Evolutionary conservation across 768 basidiomycete species (phyloP).

Genomic region (Galerina marginata): DNA sequence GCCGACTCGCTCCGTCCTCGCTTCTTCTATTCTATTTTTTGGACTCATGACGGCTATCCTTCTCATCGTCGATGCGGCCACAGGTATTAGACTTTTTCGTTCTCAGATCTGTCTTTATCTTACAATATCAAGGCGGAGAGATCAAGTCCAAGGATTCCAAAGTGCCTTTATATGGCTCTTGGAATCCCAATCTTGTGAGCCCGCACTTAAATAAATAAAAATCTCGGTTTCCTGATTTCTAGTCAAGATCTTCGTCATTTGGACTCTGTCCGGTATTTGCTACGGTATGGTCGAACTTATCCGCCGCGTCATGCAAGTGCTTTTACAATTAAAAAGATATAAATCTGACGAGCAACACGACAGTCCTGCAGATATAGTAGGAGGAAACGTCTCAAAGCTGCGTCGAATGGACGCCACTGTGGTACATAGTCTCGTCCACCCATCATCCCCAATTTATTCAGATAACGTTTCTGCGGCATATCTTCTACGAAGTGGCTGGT

Average conservation of each 20-base stretch:
- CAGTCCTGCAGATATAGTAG: slow-evolving; percentile 39
- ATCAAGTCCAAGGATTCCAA: slow-evolving; percentile 28
- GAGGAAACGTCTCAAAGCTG: slow-evolving; percentile 36
- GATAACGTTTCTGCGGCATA: slow-evolving; percentile 23
- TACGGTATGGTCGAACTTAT: slow-evolving; percentile 43
- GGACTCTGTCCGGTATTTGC: slow-evolving; percentile 37
- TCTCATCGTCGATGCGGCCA: slow-evolving; percentile 36
- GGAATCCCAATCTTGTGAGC: slow-evolving; percentile 35
- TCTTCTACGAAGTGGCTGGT: slow-evolving; percentile 38
- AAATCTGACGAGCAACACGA: background rate
- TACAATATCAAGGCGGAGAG: slow-evolving; percentile 25
- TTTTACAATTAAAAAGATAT: background rate
- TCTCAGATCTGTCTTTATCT: background rate
- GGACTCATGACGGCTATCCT: slow-evolving; percentile 36
- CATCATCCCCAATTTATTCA: background rate
- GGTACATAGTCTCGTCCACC: slow-evolving; percentile 11
- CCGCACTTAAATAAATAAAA: background rate
- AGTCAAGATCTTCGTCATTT: slow-evolving; percentile 35
- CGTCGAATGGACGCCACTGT: slow-evolving; percentile 40
- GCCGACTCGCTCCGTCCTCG: slow-evolving; percentile 36
- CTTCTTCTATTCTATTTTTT: slow-evolving; percentile 31
- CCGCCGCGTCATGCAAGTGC: slow-evolving; percentile 37
- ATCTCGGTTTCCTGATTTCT: background rate
- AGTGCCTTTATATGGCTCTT: slow-evolving; percentile 28
- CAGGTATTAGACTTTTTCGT: slow-evolving; percentile 19